A percentile compares a stretch with the other conserved stretches of the same genome.
Conservation (phyloP, 768 basidiomycete species). For the Suillus fuscotomentosus region DNA sequence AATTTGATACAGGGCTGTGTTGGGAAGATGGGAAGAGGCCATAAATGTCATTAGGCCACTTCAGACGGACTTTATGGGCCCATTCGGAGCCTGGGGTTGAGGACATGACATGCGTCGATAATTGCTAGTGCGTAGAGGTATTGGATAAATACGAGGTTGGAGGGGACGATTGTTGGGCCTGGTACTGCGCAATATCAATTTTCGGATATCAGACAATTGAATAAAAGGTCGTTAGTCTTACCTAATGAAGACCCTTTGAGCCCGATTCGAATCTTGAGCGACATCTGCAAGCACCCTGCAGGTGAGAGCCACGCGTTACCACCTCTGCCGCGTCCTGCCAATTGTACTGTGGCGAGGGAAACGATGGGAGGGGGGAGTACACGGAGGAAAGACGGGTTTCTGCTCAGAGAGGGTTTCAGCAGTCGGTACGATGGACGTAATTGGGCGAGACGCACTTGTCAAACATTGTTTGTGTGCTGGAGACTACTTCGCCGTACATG, state of each 20-base stretch:
- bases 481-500: slow-evolving; percentile 85
- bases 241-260: slow-evolving; percentile 15
- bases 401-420: slow-evolving; percentile 25
- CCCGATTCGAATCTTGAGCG: slow-evolving; percentile 22
- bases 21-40: slow-evolving; percentile 46
- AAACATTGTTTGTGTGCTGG: slow-evolving; percentile 93
- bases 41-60: slow-evolving; percentile 98
- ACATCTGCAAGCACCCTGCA: slow-evolving; percentile 79
- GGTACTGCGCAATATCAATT: not conserved
- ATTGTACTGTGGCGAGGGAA: slow-evolving; percentile 84
- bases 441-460: slow-evolving; percentile 63
- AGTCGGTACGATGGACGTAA: not conserved
- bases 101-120: slow-evolving; percentile 72
- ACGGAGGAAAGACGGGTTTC: slow-evolving; percentile 74
- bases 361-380: slow-evolving; percentile 72
- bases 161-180: slow-evolving; percentile 28
- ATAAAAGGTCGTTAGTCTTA: not conserved
- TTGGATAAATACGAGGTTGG: slow-evolving; percentile 86
- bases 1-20: slow-evolving; percentile 23
- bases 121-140: slow-evolving; percentile 91
- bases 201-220: not conserved
- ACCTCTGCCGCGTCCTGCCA: slow-evolving; percentile 86
- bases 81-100: slow-evolving; percentile 43
- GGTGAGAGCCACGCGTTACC: slow-evolving; percentile 93
- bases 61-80: slow-evolving; percentile 67